Conservation (phyloP, 1,139 yeast species). For the Kodamaea ohmeri region DNA sequence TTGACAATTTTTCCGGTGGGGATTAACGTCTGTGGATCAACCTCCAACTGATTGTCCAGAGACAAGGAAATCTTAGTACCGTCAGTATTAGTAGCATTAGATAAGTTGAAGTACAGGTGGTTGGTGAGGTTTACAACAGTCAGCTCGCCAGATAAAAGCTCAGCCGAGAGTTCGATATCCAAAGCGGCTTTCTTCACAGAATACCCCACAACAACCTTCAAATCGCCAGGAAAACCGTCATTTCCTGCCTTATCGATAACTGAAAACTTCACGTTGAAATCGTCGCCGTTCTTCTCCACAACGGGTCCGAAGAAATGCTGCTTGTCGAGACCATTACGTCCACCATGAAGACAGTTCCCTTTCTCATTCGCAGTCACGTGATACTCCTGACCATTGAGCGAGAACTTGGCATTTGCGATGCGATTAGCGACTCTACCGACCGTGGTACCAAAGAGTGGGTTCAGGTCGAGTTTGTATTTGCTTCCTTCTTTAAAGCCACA, state of each 20-base stretch:
- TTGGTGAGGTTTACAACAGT: constrained; percentile 62
- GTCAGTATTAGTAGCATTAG: constrained; percentile 27
- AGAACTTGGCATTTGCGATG: constrained; percentile 45
- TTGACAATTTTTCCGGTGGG: constrained; percentile 52
- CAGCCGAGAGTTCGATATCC: constrained; percentile 49
- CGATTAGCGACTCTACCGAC: constrained; percentile 67
- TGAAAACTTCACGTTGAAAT: constrained; percentile 38
- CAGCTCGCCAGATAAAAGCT: constrained; percentile 36
- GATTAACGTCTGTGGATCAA: constrained; percentile 31
- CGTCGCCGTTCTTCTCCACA: constrained; percentile 30
- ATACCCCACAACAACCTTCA: constrained; percentile 44
- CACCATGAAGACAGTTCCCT: constrained; percentile 49
- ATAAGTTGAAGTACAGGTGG: constrained; percentile 57
- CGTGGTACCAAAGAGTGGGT: constrained; percentile 60
- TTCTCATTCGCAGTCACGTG: constrained; percentile 44
- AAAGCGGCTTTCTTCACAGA: constrained; percentile 30
- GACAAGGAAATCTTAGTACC: constrained; percentile 32
- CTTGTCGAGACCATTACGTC: constrained; percentile 52
- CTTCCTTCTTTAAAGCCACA: constrained; percentile 34
- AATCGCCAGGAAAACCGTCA: constrained; percentile 57
- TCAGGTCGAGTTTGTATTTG: constrained; percentile 34
- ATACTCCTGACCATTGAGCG: constrained; percentile 38
- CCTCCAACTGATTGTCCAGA: constrained; percentile 36
- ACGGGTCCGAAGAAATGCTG: constrained; percentile 51
- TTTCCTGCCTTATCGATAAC: constrained; percentile 45